Conservation (phyloP, 192 early-diverging fungal species). For the Rhizoclosmatium globosum region DNA sequence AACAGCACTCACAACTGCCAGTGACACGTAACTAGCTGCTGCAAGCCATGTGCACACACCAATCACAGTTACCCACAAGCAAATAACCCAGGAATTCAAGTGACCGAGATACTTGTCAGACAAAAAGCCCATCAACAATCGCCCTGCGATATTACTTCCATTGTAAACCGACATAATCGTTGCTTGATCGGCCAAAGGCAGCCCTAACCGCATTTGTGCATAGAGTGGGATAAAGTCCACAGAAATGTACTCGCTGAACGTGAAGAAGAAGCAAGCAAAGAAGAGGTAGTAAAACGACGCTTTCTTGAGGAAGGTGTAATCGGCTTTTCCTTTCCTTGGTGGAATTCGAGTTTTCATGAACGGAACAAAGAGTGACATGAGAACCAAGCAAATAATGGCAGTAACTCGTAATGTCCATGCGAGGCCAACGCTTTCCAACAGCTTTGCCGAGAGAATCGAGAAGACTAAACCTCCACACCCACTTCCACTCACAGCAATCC, state of each 20-base stretch:
- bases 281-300: conserved; percentile 9
- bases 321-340: neutral
- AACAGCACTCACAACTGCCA: conserved; percentile 1
- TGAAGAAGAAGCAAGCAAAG: conserved; percentile 47
- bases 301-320: conserved; percentile 22
- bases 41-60: conserved; percentile 26
- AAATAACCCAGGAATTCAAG: conserved; percentile 66
- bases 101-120: conserved; percentile 67
- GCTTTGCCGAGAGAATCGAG: conserved; percentile 62
- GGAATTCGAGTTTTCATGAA: conserved; percentile 24
- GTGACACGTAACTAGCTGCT: neutral
- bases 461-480: conserved; percentile 78
- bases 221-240: conserved; percentile 12
- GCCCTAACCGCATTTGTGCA: neutral
- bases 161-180: conserved; percentile 66
- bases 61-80: conserved; percentile 41
- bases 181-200: neutral
- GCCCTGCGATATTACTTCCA: conserved; percentile 69
- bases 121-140: conserved; percentile 68
- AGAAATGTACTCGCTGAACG: conserved; percentile 16
- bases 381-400: conserved; percentile 48
- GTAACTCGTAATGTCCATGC: conserved; percentile 75
- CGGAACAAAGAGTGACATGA: conserved; percentile 45
- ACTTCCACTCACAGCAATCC: conserved; percentile 73
- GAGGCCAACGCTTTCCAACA: conserved; percentile 66